Evolutionary conservation across 306 rosid genomes (phyloP).

Genomic region (Rubus idaeus): DNA sequence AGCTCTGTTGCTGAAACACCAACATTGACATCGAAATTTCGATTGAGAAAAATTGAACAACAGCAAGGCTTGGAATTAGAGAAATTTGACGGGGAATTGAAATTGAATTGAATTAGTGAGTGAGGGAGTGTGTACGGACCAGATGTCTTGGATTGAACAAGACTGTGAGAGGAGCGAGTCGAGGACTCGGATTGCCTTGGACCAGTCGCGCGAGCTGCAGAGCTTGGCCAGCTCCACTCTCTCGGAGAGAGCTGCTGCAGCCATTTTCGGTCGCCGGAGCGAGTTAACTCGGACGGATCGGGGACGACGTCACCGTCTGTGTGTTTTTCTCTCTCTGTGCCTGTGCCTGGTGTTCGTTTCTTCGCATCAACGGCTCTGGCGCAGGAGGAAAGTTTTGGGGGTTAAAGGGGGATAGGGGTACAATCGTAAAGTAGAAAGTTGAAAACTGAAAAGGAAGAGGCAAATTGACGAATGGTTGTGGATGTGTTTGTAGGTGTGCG

Average conservation of each 20-base stretch:
- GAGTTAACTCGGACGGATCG: slow-evolving; percentile 39
- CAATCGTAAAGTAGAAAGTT: too few relatives aligned
- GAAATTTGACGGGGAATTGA: slow-evolving; percentile 16
- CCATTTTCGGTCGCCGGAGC: slow-evolving; percentile 41
- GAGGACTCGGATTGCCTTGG: slow-evolving; percentile 88
- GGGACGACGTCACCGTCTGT: background rate
- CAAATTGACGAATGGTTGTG: too few relatives aligned
- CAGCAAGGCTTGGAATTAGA: slow-evolving; percentile 15
- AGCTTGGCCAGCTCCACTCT: slow-evolving; percentile 74
- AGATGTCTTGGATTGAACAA: slow-evolving; percentile 70
- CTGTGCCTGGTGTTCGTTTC: too few relatives aligned
- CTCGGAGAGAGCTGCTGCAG: slow-evolving; percentile 49
- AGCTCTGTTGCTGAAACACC: slow-evolving; percentile 72
- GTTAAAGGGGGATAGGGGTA: slow-evolving; percentile 9
- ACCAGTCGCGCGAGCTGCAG: slow-evolving; percentile 84
- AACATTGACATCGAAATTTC: slow-evolving; percentile 14
- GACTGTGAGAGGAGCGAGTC: slow-evolving; percentile 73
- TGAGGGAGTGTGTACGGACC: slow-evolving; percentile 40
- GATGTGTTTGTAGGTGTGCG: background rate
- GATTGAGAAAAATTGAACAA: slow-evolving; percentile 13
- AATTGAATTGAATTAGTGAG: slow-evolving; percentile 8
- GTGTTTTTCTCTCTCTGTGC: too few relatives aligned
- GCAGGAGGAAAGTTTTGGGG: slow-evolving; percentile 18
- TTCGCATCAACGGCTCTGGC: too few relatives aligned
- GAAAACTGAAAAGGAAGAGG: too few relatives aligned